Percentiles rank a stretch among this genome's conserved stretches.
These are phyloP conservation scores for Hypoxylon sp. DNA, from an alignment of 2,329 filamentous ascomycete species.

Conservation along the genomic window DNA sequence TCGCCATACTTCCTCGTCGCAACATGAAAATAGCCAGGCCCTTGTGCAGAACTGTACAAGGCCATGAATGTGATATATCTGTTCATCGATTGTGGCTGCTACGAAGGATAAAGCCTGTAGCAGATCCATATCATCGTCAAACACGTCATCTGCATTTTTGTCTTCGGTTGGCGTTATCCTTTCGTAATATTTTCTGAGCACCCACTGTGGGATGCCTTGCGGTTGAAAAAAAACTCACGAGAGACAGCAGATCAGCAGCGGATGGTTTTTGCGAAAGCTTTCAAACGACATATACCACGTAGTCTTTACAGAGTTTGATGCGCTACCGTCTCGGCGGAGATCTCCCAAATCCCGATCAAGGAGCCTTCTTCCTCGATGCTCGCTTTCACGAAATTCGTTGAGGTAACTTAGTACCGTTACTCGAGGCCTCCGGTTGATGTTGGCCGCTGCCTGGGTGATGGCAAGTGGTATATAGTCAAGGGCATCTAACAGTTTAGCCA, in stretches of 20 bases:
- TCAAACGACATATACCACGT: background rate
- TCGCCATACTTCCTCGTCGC: too few species aligned
- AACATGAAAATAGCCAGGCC: too few species aligned
- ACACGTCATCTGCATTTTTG: too few species aligned
- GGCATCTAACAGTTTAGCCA: background rate
- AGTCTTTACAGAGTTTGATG: background rate
- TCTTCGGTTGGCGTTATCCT: too few species aligned
- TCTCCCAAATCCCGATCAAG: background rate
- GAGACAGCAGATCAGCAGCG: background rate
- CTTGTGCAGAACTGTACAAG: too few species aligned
- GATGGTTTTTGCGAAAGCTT: background rate
- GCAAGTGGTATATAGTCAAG: background rate
- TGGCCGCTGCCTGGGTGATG: background rate
- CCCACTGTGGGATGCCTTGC: too few species aligned
- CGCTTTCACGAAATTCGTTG: background rate
- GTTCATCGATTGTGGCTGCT: too few species aligned
- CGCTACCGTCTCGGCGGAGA: background rate
- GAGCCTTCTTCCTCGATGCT: background rate
- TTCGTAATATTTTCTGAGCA: too few species aligned
- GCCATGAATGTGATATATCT: too few species aligned
- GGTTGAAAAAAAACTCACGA: conserved; percentile 1
- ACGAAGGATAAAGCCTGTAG: too few species aligned
- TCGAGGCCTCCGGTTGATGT: background rate
- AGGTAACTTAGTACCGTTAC: background rate
- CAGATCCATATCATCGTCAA: too few species aligned